These are phyloP conservation scores for Cytauxzoon felis DNA, from an alignment of 169 alveolate genomes.

Conservation along the genomic window DNA sequence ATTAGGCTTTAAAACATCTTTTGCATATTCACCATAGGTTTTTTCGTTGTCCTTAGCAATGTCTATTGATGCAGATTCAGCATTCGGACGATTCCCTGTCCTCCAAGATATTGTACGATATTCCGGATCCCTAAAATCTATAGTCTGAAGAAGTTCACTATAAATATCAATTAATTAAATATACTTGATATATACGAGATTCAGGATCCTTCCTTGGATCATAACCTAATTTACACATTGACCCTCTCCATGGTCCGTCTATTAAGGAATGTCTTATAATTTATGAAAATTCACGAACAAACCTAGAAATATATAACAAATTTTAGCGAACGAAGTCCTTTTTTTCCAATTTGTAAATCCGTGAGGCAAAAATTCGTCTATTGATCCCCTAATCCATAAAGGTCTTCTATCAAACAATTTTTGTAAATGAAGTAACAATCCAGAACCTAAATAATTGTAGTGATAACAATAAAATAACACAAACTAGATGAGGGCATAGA, in stretches of 20 bases:
- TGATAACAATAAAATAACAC: background rate
- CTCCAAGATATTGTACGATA: conserved; percentile 57
- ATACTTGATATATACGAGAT: conserved; percentile 45
- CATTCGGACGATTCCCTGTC: conserved; percentile 34
- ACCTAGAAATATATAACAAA: conserved; percentile 60
- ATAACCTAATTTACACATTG: conserved; percentile 54
- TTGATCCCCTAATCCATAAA: conserved; percentile 39
- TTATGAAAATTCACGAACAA: background rate
- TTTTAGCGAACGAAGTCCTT: conserved; percentile 47
- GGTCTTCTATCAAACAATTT: conserved; percentile 31
- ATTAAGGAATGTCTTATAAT: background rate
- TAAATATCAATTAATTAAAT: background rate
- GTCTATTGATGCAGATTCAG: conserved; percentile 3
- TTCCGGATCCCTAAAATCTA: conserved; percentile 58
- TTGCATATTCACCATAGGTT: conserved; percentile 8
- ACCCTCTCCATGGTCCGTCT: conserved; percentile 69
- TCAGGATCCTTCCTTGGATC: conserved; percentile 55
- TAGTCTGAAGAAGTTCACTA: conserved; percentile 17
- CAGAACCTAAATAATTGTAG: conserved; percentile 9
- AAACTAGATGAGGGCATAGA: conserved; percentile 40
- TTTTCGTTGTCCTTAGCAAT: background rate
- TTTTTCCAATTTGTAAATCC: conserved; percentile 54
- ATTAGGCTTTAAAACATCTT: conserved; percentile 16
- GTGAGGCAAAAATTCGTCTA: conserved; percentile 43
- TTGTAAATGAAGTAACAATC: conserved; percentile 19